Conservation (phyloP, 306 rosid species). For the Cyclanthera cordifolia region DNA sequence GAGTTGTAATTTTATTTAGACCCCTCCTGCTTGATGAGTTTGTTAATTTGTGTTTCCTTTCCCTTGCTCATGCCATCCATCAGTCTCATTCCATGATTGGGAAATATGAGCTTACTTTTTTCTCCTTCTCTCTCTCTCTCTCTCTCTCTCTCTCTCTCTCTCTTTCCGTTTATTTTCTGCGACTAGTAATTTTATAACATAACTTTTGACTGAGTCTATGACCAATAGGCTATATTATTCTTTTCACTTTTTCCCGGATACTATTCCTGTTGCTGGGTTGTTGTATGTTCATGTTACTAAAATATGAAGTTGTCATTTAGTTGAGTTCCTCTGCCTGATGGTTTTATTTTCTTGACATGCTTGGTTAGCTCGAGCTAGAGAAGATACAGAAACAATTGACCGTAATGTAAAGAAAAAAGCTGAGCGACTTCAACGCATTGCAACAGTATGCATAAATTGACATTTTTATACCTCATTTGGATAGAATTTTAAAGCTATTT, state of each 20-base stretch:
- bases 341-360: slow-evolving; percentile 14
- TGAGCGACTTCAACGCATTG: slow-evolving; percentile 49
- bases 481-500: background rate
- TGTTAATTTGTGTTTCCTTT: background rate
- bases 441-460: slow-evolving; percentile 40
- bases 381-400: slow-evolving; percentile 72
- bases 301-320: background rate
- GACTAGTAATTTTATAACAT: background rate
- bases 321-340: background rate
- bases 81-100: background rate
- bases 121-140: no score
- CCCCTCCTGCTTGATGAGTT: background rate
- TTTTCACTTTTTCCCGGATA: background rate
- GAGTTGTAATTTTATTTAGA: background rate
- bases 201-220: background rate
- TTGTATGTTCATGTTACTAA: background rate
- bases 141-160: background rate
- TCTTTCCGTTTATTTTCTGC: background rate
- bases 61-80: background rate
- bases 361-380: slow-evolving; percentile 76
- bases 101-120: background rate
- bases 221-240: background rate
- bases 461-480: background rate
- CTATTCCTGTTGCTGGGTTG: background rate
- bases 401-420: slow-evolving; percentile 78